Conservation (phyloP, 805 yeast species). For the Osmozyma mogii region DNA sequence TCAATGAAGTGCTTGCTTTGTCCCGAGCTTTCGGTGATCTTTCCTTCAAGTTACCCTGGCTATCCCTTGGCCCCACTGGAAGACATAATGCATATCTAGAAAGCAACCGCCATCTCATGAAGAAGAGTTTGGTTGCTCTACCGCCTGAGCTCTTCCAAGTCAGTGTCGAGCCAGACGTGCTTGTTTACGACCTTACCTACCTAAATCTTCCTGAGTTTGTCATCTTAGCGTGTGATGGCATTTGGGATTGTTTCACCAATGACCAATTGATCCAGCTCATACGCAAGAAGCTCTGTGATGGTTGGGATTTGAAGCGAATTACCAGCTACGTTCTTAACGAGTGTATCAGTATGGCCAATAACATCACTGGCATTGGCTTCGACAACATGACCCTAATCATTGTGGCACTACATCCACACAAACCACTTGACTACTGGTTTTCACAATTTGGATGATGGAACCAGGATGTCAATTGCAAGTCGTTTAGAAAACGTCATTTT, state of each 20-base stretch:
- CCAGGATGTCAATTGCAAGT: too few species aligned
- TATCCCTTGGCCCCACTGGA: slow-evolving; percentile 14
- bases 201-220: slow-evolving; percentile 24
- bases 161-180: slow-evolving; percentile 35
- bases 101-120: slow-evolving; percentile 15
- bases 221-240: slow-evolving; percentile 39
- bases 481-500: too few species aligned
- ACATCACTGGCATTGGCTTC: slow-evolving; percentile 70
- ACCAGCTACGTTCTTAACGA: slow-evolving; percentile 54
- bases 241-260: slow-evolving; percentile 47
- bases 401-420: slow-evolving; percentile 47
- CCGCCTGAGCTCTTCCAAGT: slow-evolving; percentile 40
- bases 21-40: slow-evolving; percentile 40
- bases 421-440: slow-evolving; percentile 52
- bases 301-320: slow-evolving; percentile 51
- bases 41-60: slow-evolving; percentile 32
- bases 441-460: too few species aligned
- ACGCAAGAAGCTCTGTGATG: slow-evolving; percentile 49
- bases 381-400: slow-evolving; percentile 78
- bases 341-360: slow-evolving; percentile 63
- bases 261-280: slow-evolving; percentile 45
- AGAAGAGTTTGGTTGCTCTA: slow-evolving; percentile 22
- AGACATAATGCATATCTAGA: slow-evolving; percentile 25
- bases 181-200: slow-evolving; percentile 25
- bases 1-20: slow-evolving; percentile 36